Conservation (phyloP, 306 rosid species). For the Fragaria vesca region DNA sequence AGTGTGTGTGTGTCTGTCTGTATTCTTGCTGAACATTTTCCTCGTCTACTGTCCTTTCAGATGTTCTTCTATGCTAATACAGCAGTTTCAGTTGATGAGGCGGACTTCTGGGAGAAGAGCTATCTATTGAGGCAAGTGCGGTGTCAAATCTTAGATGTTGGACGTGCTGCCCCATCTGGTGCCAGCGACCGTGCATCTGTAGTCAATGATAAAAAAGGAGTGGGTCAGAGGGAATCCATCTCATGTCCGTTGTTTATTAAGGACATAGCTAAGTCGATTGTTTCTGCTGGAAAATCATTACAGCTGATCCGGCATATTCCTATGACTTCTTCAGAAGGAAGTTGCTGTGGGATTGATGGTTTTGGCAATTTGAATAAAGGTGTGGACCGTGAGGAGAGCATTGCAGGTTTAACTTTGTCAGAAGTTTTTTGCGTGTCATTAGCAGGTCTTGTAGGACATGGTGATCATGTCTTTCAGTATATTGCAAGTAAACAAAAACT, state of each 20-base stretch:
- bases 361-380: slow-evolving; percentile 35
- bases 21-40: slow-evolving; percentile 19
- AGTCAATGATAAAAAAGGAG: slow-evolving; percentile 46
- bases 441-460: slow-evolving; percentile 79
- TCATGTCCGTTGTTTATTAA: slow-evolving; percentile 75
- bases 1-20: slow-evolving; percentile 8
- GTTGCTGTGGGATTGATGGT: slow-evolving; percentile 46
- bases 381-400: slow-evolving; percentile 42
- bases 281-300: slow-evolving; percentile 94
- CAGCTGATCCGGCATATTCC: slow-evolving; percentile 81
- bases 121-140: slow-evolving; percentile 59
- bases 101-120: slow-evolving; percentile 98
- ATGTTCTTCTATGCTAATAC: slow-evolving; percentile 79
- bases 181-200: slow-evolving; percentile 29
- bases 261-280: slow-evolving; percentile 70
- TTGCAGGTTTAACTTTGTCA: slow-evolving; percentile 70
- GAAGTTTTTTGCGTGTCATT: slow-evolving; percentile 81
- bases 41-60: slow-evolving; percentile 44
- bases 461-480: slow-evolving; percentile 70
- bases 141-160: slow-evolving; percentile 40
- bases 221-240: slow-evolving; percentile 47
- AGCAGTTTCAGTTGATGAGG: slow-evolving; percentile 67
- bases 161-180: slow-evolving; percentile 29
- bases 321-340: slow-evolving; percentile 38
- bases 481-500: slow-evolving; percentile 42